phyloP scores from a whole-genome alignment of 2,329 filamentous ascomycete species.

The Cadophora sp. region DNA sequence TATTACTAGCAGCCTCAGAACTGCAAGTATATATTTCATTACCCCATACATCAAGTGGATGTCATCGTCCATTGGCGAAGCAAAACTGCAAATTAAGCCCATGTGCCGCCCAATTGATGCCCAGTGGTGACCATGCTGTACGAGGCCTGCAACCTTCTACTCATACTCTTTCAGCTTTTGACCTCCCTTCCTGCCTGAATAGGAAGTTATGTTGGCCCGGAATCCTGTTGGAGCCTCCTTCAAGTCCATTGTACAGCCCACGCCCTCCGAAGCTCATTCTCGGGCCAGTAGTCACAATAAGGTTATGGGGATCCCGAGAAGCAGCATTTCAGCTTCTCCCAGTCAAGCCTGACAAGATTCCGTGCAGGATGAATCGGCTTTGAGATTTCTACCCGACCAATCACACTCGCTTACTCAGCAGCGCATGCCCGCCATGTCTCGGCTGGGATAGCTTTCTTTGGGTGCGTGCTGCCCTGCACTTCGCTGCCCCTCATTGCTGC shows the following conservation, averaged over 20 bases:
- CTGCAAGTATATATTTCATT: not conserved
- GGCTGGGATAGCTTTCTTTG: not conserved
- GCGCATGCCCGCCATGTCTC: not conserved
- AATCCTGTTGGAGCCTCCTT: not conserved
- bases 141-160: not conserved
- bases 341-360: constrained; percentile 3
- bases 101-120: too few species aligned
- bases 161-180: not conserved
- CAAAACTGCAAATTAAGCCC: not conserved
- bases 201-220: not conserved
- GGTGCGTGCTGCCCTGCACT: not conserved
- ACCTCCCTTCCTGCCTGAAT: not conserved
- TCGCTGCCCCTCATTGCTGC: not conserved
- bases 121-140: not conserved
- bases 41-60: not conserved
- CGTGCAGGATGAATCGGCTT: not conserved
- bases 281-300: constrained; percentile 3
- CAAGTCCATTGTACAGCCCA: not conserved
- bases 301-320: not conserved
- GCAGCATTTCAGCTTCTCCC: constrained; percentile 7
- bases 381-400: not conserved
- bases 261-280: not conserved
- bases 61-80: not conserved
- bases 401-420: not conserved
- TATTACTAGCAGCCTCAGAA: not conserved